Conservation (phyloP, 1,139 yeast species). For the Hansenula sp. region DNA sequence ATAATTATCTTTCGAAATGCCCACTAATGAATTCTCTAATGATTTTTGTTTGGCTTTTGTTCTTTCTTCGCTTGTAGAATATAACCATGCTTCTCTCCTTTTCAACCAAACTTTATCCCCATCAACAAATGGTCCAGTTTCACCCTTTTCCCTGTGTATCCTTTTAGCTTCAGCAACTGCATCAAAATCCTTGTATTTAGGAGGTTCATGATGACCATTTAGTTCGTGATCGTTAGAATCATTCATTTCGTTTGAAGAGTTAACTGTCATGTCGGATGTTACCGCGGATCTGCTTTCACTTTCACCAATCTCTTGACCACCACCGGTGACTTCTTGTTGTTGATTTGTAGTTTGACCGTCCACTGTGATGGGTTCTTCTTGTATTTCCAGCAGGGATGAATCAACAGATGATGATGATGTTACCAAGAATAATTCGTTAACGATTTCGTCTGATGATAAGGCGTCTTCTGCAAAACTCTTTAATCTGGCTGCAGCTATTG, state of each 20-base stretch:
- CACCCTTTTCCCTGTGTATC: constrained; percentile 22
- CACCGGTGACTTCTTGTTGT: constrained; percentile 2
- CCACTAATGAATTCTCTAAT: constrained; percentile 19
- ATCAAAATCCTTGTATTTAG: constrained; percentile 27
- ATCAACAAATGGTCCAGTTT: constrained; percentile 27
- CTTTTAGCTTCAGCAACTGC: constrained; percentile 26
- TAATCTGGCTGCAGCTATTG: constrained; percentile 15
- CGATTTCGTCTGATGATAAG: constrained; percentile 23
- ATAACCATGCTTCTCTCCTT: constrained; percentile 57
- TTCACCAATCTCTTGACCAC: background rate
- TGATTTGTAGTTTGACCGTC: constrained; percentile 2
- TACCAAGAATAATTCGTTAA: constrained; percentile 22
- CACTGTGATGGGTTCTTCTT: constrained; percentile 1
- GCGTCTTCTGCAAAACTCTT: constrained; percentile 23
- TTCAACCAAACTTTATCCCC: constrained; percentile 59
- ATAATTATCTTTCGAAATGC: constrained; percentile 40
- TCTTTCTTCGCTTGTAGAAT: constrained; percentile 25
- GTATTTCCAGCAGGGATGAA: constrained; percentile 17
- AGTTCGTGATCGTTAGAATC: constrained; percentile 9
- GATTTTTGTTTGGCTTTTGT: constrained; percentile 16
- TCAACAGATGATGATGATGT: constrained; percentile 19
- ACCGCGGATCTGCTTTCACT: background rate
- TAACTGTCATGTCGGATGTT: background rate
- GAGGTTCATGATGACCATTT: constrained; percentile 2
- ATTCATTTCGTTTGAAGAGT: constrained; percentile 16